phyloP scores from a whole-genome alignment of 2,329 filamentous ascomycete species.

The Mariannaea elegans region DNA sequence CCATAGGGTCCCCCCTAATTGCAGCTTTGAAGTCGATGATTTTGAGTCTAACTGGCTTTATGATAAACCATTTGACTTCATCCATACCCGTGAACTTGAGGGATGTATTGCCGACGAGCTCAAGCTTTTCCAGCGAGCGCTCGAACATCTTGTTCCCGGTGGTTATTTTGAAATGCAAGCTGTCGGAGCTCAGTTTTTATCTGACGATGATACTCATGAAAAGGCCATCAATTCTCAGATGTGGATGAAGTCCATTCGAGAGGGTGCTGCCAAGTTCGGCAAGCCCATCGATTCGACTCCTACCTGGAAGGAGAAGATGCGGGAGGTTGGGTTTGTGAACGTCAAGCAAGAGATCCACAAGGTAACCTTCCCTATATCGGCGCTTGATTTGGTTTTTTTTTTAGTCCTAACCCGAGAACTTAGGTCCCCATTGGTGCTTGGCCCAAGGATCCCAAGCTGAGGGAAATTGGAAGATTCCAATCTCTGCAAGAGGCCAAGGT shows the following conservation, averaged over 20 bases:
- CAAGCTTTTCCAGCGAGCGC: constrained; percentile 27
- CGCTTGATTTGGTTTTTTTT: neutral
- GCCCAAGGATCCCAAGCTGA: constrained; percentile 4
- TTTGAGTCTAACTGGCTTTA: too few species aligned
- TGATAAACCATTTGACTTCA: constrained; percentile 37
- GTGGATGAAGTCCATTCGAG: neutral
- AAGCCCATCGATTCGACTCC: neutral
- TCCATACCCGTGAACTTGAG: constrained; percentile 44
- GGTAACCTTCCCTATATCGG: neutral
- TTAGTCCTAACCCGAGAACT: neutral
- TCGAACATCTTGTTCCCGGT: constrained; percentile 52
- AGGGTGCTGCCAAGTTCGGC: neutral
- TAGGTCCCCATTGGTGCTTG: constrained; percentile 1
- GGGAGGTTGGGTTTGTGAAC: neutral
- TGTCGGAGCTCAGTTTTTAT: constrained; percentile 45
- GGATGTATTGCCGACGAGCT: constrained; percentile 42
- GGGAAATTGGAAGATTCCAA: neutral
- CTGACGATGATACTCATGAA: constrained; percentile 48
- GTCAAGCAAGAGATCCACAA: neutral
- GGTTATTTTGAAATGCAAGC: constrained; percentile 54
- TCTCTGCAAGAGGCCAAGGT: neutral
- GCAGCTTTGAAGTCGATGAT: constrained; percentile 64
- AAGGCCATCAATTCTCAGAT: neutral
- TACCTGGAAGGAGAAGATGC: neutral
- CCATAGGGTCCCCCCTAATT: constrained; percentile 64